Base-by-base conservation (phyloP, 2,329 filamentous ascomycete genomes). In the Talaromyces marneffei region DNA sequence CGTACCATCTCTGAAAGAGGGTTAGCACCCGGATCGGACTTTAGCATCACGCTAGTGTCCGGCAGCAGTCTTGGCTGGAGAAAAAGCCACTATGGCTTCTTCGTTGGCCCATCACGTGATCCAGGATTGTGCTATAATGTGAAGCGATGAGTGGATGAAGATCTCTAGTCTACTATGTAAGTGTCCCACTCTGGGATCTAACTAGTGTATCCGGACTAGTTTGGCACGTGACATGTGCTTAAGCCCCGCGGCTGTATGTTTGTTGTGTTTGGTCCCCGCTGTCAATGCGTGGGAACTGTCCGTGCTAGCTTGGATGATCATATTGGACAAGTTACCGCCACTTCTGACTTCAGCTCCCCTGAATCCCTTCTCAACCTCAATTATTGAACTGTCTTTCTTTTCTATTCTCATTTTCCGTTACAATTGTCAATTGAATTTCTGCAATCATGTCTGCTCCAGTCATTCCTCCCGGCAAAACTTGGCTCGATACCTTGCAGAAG, bases 401-500 rank as follows among this genome's bases (percentile, higher is more conserved):
- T 62, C 16, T n/a, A n/a, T n/a, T 59, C 37, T 35, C 9, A 9
- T 33, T 59, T 23, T 14, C 33, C 25, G 52, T 55, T 20, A 39
- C 33, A 25, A 3, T 12, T 29, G 4, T 12, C 33, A 55, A 27
- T 55, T 27, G 7, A 40, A 10, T n/a, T 7, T n/a, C 9, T 5
- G 52, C 35, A 40, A 40, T 40, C 20, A 87, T 87, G 83, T 79
- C 84, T 65, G 71, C 79, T 68, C 50, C 83, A 40, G 57, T 53
- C 18, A 74, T 74, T 62, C 86, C 88, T 61, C 77, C 84, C 54
- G 88, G 86, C 66, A 84, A 84, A 70, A 96, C 92, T 70, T 92
- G 92, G 81, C 88, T 97, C 78, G 87, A 95, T 74, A 90, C 87
- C 69, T 83, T 95, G 77, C 89, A 90, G 81, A 84, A 83, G 74